phyloP scores from a whole-genome alignment of 208 protist genomes.

The Herpetomonas samuelpessoai region DNA sequence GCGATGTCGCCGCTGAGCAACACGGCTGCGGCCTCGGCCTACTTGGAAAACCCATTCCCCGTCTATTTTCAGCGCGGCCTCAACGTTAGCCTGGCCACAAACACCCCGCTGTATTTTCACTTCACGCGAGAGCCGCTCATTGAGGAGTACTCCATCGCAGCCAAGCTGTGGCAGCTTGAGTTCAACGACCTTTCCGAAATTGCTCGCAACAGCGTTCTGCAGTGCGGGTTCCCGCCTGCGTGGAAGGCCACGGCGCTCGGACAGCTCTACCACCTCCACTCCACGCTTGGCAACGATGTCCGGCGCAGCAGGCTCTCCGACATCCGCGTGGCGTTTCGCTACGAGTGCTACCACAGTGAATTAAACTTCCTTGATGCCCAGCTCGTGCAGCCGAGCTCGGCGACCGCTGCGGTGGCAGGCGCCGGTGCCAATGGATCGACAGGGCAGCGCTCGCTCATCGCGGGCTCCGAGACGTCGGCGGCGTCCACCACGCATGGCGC shows the following conservation, averaged over 20 bases:
- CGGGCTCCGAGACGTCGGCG: not conserved
- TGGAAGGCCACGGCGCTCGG: slow-evolving; percentile 95
- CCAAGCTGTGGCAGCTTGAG: slow-evolving; percentile 97
- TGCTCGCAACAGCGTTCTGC: slow-evolving; percentile 96
- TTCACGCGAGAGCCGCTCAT: slow-evolving; percentile 97
- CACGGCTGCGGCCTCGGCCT: slow-evolving; percentile 95
- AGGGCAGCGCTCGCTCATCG: not conserved
- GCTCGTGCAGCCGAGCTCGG: slow-evolving; percentile 22
- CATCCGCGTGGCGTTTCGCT: slow-evolving; percentile 94
- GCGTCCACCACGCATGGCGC: not conserved
- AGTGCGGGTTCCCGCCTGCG: slow-evolving; percentile 93
- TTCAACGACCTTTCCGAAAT: slow-evolving; percentile 98
- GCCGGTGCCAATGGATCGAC: not conserved
- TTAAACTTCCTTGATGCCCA: slow-evolving; percentile 84
- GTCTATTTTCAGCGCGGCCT: slow-evolving; percentile 95
- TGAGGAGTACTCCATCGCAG: slow-evolving; percentile 98
- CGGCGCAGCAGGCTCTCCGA: slow-evolving; percentile 95
- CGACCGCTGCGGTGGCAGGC: not conserved
- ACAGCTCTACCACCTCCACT: slow-evolving; percentile 81
- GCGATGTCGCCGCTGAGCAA: slow-evolving; percentile 99
- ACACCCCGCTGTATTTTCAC: slow-evolving; percentile 96
- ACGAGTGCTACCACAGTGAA: slow-evolving; percentile 93
- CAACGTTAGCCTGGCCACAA: slow-evolving; percentile 98
- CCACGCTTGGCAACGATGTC: slow-evolving; percentile 92
- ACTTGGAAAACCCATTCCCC: slow-evolving; percentile 95